phyloP scores from a whole-genome alignment of 331 rosid species.

The Stylosanthes scabra region DNA sequence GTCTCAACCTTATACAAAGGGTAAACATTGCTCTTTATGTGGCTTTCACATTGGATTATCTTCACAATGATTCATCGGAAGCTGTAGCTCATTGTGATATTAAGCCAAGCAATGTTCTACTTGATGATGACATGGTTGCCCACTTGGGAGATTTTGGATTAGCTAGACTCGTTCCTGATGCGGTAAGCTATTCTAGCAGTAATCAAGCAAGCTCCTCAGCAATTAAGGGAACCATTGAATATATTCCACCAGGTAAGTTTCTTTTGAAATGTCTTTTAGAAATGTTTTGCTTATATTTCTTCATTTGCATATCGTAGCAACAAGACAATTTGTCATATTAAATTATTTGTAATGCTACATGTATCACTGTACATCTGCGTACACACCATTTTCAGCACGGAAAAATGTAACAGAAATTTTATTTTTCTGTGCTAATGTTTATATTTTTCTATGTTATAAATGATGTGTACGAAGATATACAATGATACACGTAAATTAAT shows the following conservation, averaged over 20 bases:
- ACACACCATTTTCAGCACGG: too few relatives aligned
- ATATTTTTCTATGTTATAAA: too few relatives aligned
- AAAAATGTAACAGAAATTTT: too few relatives aligned
- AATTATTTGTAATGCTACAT: too few relatives aligned
- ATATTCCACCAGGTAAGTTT: constrained; percentile 25
- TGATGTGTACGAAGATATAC: too few relatives aligned
- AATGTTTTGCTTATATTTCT: too few relatives aligned
- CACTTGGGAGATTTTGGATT: constrained; percentile 38
- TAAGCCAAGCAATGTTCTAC: constrained; percentile 35
- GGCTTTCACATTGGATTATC: constrained; percentile 34
- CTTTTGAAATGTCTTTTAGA: background rate
- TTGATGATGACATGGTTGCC: constrained; percentile 22
- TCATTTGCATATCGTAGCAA: too few relatives aligned
- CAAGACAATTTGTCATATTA: background rate
- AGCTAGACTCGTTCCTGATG: constrained; percentile 21
- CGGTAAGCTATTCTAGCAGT: background rate
- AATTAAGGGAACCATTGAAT: constrained; percentile 27
- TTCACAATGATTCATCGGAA: constrained; percentile 8
- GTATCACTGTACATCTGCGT: too few relatives aligned
- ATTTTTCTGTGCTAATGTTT: too few relatives aligned
- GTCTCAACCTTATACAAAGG: background rate
- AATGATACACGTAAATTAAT: too few relatives aligned
- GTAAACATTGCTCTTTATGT: constrained; percentile 22
- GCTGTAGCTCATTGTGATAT: constrained; percentile 19
- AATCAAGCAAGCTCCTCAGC: constrained; percentile 14